phyloP scores from a whole-genome alignment of 176 grass and related monocot species.

The Oryza meridionalis region DNA sequence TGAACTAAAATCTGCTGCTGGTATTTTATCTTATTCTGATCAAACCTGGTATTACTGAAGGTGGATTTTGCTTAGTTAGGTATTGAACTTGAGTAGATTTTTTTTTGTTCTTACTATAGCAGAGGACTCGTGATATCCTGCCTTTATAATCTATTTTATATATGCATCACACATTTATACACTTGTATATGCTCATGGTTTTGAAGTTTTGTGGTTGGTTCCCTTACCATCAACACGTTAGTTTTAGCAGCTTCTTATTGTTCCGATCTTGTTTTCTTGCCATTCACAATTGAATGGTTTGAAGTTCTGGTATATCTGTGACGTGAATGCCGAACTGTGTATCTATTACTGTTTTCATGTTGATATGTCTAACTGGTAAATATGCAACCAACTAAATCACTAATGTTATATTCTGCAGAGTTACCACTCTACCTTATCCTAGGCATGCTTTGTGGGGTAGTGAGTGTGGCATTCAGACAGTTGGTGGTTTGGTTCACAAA shows the following conservation, averaged over 20 bases:
- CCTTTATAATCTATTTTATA: conserved; percentile 8
- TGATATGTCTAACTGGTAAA: not conserved
- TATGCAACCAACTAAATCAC: conserved; percentile 43
- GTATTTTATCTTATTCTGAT: conserved; percentile 90
- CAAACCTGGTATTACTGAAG: conserved; percentile 55
- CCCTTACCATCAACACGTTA: not conserved
- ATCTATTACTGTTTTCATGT: conserved; percentile 3
- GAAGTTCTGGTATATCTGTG: not conserved
- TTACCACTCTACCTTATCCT: conserved; percentile 95
- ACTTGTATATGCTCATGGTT: not conserved
- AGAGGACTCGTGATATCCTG: not conserved
- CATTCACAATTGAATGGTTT: conserved; percentile 1
- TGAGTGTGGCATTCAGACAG: conserved; percentile 84
- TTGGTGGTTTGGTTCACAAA: conserved; percentile 95
- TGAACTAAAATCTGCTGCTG: conserved; percentile 99
- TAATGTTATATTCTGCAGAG: conserved; percentile 61
- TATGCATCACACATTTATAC: not conserved
- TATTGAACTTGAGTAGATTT: conserved; percentile 12
- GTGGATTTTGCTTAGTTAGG: conserved; percentile 46
- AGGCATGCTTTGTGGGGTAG: conserved; percentile 92
- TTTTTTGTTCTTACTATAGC: not conserved
- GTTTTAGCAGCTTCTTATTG: not conserved
- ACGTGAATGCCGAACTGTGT: not conserved
- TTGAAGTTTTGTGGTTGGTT: conserved; percentile 9
- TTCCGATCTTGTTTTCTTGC: not conserved